Evolutionary conservation across 176 grass and related monocot genomes (phyloP).

Genomic region (Triticum turgidum): DNA sequence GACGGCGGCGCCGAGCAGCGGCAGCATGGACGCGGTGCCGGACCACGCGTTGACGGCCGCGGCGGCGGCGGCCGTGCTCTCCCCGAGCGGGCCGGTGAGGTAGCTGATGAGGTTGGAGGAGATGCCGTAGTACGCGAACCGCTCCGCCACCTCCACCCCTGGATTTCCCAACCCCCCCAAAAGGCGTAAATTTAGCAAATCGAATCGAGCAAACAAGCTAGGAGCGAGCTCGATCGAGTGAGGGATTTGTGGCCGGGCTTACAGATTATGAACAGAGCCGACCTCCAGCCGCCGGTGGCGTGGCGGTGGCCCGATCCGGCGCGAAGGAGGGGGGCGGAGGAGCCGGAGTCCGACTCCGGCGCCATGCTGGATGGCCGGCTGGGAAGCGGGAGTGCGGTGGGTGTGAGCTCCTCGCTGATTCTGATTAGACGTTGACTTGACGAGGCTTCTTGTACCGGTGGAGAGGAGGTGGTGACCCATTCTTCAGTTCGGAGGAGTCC

Average conservation of each 20-base stretch:
- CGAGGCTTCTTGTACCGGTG: neutral
- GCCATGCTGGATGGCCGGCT: neutral
- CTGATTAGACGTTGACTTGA: neutral
- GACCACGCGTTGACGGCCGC: conserved; percentile 61
- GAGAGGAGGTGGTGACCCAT: neutral
- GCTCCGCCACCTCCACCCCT: conserved; percentile 67
- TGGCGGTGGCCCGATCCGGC: neutral
- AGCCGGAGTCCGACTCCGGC: neutral
- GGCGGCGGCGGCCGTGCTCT: conserved; percentile 50
- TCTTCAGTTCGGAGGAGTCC: too few species aligned
- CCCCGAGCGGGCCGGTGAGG: conserved; percentile 59
- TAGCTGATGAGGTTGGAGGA: conserved; percentile 65
- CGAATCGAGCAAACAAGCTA: neutral
- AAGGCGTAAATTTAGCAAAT: neutral
- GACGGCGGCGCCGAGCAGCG: conserved; percentile 67
- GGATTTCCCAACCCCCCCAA: neutral
- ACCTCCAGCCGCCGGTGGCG: conserved; percentile 38
- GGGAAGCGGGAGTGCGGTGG: neutral
- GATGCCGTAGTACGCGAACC: conserved; percentile 61
- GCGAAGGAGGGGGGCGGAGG: conserved; percentile 18
- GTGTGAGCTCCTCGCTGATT: neutral
- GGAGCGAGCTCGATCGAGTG: neutral
- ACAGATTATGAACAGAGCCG: conserved; percentile 55
- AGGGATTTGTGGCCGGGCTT: neutral
- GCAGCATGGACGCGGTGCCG: conserved; percentile 46